phyloP scores from a whole-genome alignment of 495 filamentous ascomycete genomes.

The Aspergillus affinis region DNA sequence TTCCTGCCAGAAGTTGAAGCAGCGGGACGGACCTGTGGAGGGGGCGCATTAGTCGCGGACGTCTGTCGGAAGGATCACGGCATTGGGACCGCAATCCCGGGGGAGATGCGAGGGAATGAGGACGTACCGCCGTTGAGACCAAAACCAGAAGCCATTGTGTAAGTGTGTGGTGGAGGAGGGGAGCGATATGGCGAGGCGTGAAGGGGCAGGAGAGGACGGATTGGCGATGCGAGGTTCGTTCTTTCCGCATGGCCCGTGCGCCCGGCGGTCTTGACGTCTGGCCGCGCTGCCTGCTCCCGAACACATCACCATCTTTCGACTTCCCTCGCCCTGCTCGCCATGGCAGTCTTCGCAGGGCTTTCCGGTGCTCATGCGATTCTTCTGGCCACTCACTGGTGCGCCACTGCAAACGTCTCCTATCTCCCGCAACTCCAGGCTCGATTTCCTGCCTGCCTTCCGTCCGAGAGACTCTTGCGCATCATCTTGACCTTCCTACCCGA shows the following conservation, averaged over 20 bases:
- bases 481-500: conserved; percentile 85
- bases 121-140: conserved; percentile 75
- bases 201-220: conserved; percentile 28
- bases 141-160: conserved; percentile 77
- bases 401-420: conserved; percentile 56
- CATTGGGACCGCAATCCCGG: conserved; percentile 3
- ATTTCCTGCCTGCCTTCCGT: conserved; percentile 57
- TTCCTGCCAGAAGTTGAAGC: conserved; percentile 99
- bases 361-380: conserved; percentile 51
- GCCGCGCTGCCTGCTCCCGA: conserved; percentile 6
- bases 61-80: conserved; percentile 19
- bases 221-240: conserved; percentile 29
- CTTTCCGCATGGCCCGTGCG: conserved; percentile 45
- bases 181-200: conserved; percentile 25
- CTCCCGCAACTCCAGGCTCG: conserved; percentile 62
- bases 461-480: conserved; percentile 73
- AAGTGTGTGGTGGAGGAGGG: conserved; percentile 25
- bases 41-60: conserved; percentile 27
- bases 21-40: conserved; percentile 74
- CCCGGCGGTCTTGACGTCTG: conserved; percentile 22
- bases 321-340: conserved; percentile 16
- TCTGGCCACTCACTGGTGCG: conserved; percentile 46
- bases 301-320: conserved; percentile 22
- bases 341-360: conserved; percentile 43
- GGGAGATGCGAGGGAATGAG: conserved; percentile 4